A percentile compares a stretch with the other conserved stretches of the same genome.
Evolutionary conservation across 345 rosid species (phyloP).

Genomic region (Eucalyptus melliodora): DNA sequence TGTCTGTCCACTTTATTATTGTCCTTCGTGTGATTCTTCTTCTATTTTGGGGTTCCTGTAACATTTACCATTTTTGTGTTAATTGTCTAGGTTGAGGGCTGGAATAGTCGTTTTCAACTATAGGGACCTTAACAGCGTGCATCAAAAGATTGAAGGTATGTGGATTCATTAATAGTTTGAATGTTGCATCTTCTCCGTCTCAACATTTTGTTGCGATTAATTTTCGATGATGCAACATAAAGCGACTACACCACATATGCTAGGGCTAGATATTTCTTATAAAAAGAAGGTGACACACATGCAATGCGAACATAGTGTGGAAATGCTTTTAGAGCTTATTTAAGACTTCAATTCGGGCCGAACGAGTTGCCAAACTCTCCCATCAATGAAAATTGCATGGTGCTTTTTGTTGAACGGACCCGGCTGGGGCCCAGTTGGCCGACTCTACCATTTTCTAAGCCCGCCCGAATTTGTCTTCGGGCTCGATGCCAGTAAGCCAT

Average conservation of each 20-base stretch:
- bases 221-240: neutral
- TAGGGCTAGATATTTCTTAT: neutral
- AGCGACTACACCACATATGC: neutral
- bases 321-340: neutral
- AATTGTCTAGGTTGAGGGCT: constrained; percentile 43
- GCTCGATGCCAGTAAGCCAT: neutral
- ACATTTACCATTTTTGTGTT: neutral
- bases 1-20: neutral
- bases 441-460: neutral
- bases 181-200: neutral
- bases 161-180: neutral
- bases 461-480: neutral
- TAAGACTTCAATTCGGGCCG: neutral
- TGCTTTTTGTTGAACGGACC: neutral
- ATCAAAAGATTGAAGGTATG: constrained; percentile 80
- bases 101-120: constrained; percentile 84
- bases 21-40: neutral
- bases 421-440: neutral
- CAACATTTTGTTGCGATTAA: neutral
- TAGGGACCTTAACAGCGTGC: constrained; percentile 47
- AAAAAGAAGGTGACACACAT: neutral
- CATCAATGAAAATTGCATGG: neutral
- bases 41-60: neutral
- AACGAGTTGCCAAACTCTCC: neutral
- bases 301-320: neutral